A percentile compares a stretch with the other conserved stretches of the same genome.
Conservation (phyloP, 208 protist genomes). For the Trypanosoma grayi region DNA sequence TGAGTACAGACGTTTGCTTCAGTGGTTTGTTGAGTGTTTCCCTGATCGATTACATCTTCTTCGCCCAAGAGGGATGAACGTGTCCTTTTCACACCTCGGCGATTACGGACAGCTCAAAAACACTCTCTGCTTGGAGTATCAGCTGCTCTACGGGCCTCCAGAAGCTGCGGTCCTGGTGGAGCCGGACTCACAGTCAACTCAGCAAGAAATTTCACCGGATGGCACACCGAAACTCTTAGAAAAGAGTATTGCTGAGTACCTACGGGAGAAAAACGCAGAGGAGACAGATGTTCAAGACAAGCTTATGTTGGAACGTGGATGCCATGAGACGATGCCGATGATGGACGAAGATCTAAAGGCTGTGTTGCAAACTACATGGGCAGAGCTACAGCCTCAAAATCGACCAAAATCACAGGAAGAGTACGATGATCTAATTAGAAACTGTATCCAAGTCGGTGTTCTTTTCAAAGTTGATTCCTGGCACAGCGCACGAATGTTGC, state of each 20-base stretch:
- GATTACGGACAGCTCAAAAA: slow-evolving; percentile 82
- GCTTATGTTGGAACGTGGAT: slow-evolving; percentile 1
- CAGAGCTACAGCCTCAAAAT: slow-evolving; percentile 38
- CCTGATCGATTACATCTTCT: slow-evolving; percentile 59
- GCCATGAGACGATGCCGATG: not conserved
- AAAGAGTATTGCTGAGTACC: slow-evolving; percentile 28
- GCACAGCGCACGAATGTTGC: slow-evolving; percentile 81
- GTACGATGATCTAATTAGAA: slow-evolving; percentile 51
- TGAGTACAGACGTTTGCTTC: slow-evolving; percentile 71
- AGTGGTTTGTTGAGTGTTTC: slow-evolving; percentile 87
- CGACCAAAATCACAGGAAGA: slow-evolving; percentile 44
- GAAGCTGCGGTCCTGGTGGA: not conserved
- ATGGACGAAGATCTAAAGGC: slow-evolving; percentile 13
- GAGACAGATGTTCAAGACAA: slow-evolving; percentile 3
- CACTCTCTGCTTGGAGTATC: slow-evolving; percentile 60
- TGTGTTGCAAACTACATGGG: slow-evolving; percentile 49
- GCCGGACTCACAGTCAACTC: not conserved
- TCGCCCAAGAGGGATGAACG: slow-evolving; percentile 72
- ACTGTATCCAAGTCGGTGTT: slow-evolving; percentile 79
- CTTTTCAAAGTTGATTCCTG: slow-evolving; percentile 89
- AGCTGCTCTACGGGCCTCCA: slow-evolving; percentile 74
- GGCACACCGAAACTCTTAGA: not conserved
- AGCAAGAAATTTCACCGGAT: not conserved
- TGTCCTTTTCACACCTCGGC: slow-evolving; percentile 76
- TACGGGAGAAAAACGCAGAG: slow-evolving; percentile 21